phyloP scores from a whole-genome alignment of 2,329 filamentous ascomycete genomes.

The Ceratocystis lukuohia region DNA sequence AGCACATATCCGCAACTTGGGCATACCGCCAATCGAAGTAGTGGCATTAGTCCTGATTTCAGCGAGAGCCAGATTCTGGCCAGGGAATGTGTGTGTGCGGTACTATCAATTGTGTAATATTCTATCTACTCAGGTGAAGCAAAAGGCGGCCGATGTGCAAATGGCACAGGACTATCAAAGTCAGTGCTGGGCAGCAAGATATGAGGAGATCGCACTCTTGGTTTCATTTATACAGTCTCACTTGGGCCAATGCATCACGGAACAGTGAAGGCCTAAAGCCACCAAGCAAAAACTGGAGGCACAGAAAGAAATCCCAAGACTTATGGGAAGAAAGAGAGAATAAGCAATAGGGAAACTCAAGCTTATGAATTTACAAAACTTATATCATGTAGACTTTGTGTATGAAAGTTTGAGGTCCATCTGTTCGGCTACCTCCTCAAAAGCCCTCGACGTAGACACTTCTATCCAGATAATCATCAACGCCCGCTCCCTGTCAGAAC shows the following conservation, averaged over 20 bases:
- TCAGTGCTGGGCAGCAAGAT: background rate
- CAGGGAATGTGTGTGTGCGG: background rate
- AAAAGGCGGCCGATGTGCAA: background rate
- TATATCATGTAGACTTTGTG: no score
- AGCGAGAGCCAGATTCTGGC: background rate
- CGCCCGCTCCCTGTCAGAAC: no score
- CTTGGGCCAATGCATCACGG: background rate
- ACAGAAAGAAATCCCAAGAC: background rate
- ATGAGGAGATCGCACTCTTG: background rate
- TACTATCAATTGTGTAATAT: background rate
- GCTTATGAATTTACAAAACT: no score
- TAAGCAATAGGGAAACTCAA: no score
- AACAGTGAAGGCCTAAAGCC: background rate
- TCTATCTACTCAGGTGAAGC: no score
- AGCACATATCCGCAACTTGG: no score
- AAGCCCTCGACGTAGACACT: no score
- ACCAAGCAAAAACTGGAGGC: background rate
- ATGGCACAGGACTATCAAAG: background rate
- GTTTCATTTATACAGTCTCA: background rate
- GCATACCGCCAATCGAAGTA: background rate
- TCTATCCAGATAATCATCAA: no score
- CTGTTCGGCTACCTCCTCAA: no score
- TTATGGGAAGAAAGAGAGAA: no score
- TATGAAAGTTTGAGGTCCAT: no score
- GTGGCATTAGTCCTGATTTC: background rate